Conservation (phyloP, 345 rosid species). For the thale cress (Arabidopsis thaliana) region DNA sequence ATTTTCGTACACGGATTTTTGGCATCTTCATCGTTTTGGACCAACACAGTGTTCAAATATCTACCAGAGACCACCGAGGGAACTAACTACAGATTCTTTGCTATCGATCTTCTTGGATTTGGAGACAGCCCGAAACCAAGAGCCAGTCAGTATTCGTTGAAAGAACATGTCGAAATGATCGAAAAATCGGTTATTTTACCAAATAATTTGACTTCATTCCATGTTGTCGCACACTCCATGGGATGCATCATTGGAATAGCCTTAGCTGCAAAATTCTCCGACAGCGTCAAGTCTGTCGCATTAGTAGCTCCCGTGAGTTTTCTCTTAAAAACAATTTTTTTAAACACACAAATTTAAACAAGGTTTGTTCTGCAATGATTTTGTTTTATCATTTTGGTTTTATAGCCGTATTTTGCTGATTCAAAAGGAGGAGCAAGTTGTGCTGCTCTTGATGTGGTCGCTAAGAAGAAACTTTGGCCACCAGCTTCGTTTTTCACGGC, state of each 20-base stretch:
- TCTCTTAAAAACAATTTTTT: neutral
- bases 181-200: slow-evolving; percentile 61
- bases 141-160: slow-evolving; percentile 58
- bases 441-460: slow-evolving; percentile 56
- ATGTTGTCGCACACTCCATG: slow-evolving; percentile 84
- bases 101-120: slow-evolving; percentile 75
- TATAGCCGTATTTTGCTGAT: slow-evolving; percentile 65
- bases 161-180: slow-evolving; percentile 65
- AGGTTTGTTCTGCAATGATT: neutral
- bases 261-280: slow-evolving; percentile 61
- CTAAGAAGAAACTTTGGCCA: slow-evolving; percentile 79
- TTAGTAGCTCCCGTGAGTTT: slow-evolving; percentile 69
- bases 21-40: slow-evolving; percentile 71
- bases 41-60: slow-evolving; percentile 59
- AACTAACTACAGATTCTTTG: slow-evolving; percentile 54
- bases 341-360: neutral
- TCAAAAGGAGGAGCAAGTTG: slow-evolving; percentile 52
- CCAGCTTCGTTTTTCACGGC: slow-evolving; percentile 61
- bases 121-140: slow-evolving; percentile 82
- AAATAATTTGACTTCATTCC: slow-evolving; percentile 60
- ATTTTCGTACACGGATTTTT: slow-evolving; percentile 80
- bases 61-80: slow-evolving; percentile 45
- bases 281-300: slow-evolving; percentile 58
- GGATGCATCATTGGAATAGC: slow-evolving; percentile 73
- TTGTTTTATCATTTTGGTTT: neutral